Evolutionary conservation across 2,329 filamentous ascomycete species (phyloP).

Genomic region (Neurospora crassa): DNA sequence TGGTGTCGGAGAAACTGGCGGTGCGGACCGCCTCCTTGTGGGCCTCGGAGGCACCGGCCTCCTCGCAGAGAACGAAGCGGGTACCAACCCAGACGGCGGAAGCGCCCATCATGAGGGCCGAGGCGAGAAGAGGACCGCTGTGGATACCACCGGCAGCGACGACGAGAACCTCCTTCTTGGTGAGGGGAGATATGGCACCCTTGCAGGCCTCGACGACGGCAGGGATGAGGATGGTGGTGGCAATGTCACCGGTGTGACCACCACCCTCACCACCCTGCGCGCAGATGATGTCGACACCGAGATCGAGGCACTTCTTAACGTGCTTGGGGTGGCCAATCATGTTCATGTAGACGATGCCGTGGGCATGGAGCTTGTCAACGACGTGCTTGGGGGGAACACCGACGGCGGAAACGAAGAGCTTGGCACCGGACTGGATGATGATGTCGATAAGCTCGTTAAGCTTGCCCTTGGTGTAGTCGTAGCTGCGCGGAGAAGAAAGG

Average conservation of each 20-base stretch:
- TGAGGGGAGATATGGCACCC: slow-evolving; percentile 77
- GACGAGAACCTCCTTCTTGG: slow-evolving; percentile 79
- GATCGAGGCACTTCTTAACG: slow-evolving; percentile 87
- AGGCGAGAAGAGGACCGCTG: slow-evolving; percentile 84
- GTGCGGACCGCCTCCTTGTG: slow-evolving; percentile 96
- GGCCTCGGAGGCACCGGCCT: slow-evolving; percentile 84
- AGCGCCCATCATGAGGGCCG: slow-evolving; percentile 86
- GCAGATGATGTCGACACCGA: slow-evolving; percentile 93
- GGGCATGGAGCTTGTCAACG: slow-evolving; percentile 80
- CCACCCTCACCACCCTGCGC: slow-evolving; percentile 97
- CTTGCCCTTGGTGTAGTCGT: slow-evolving; percentile 99
- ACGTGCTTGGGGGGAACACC: slow-evolving; percentile 83
- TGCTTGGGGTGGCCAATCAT: slow-evolving; percentile 99
- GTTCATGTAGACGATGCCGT: slow-evolving; percentile 96
- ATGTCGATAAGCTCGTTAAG: slow-evolving; percentile 83
- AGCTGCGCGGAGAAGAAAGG: slow-evolving; percentile 43
- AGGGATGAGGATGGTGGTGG: slow-evolving; percentile 86
- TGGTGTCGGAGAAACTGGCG: slow-evolving; percentile 86
- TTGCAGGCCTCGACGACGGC: slow-evolving; percentile 75
- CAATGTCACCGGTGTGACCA: slow-evolving; percentile 90
- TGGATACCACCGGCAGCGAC: slow-evolving; percentile 89
- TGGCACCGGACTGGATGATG: slow-evolving; percentile 83
- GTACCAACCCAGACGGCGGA: slow-evolving; percentile 94
- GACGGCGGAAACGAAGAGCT: slow-evolving; percentile 93
- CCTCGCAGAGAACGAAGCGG: slow-evolving; percentile 85